Evolutionary conservation across 2,329 filamentous ascomycete genomes (phyloP), one percentile per base, ranked within the genome.

Genomic region (Neonectria faginata): DNA sequence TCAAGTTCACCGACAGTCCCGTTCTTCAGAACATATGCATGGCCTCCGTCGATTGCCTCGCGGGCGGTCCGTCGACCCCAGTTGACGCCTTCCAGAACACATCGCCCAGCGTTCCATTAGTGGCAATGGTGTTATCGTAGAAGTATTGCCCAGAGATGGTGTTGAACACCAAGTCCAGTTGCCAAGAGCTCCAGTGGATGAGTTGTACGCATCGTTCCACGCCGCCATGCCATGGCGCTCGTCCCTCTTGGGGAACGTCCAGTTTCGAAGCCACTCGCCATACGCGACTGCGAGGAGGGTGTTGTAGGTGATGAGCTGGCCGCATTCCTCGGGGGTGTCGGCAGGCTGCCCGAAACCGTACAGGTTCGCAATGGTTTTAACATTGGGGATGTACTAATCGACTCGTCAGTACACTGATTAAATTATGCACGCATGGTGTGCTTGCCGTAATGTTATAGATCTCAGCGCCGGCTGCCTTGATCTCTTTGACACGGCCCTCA

Each of bases 161-260:
- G 25, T 70, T 62, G 39, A 45, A 67, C 68, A 70, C 67, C 67
- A 70, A n/a, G 65, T 68, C 36, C 48, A 41, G 41, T 68, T 67
- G 1, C 68, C 67, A 5, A 70, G 55, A 10, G 66, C 44, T 3
- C 67, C 67, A 1, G 67, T 68, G 7, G 64, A 65, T 2, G 39
- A 51, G 33, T 70, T 68, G 33, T 70, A 56, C 12, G 69, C 67
- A n/a, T 55, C 36, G 39, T 70, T 71, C 67, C n/a, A n/a, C n/a
- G n/a, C n/a, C n/a, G n/a, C n/a, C n/a, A n/a, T 70, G 20, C 57
- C 59, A n/a, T 56, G 45, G 0, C 69, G 58, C 69, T 71, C 67
- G 5, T 18, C 25, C 3, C 22, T 22, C 16, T 47, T 50, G 4
- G 62, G 62, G 25, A 64, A 71, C 1, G 53, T 65, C 66, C 66